Conservation (phyloP, 345 rosid species). For the Citrus hindsii region DNA sequence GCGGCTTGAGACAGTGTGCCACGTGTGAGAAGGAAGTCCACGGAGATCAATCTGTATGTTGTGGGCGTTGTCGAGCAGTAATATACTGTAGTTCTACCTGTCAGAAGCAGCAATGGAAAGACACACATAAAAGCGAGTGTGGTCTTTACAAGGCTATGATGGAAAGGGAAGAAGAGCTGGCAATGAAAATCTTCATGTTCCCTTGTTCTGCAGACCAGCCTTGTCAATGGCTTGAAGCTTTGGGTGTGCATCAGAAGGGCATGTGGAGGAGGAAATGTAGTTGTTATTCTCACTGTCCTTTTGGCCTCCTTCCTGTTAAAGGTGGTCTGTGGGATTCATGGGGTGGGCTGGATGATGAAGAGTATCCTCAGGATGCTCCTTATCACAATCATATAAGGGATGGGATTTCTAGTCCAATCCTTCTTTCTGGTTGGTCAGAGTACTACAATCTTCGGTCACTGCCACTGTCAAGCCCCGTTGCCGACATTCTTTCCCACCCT, state of each 20-base stretch:
- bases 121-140: constrained; percentile 43
- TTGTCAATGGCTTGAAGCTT: constrained; percentile 53
- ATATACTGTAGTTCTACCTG: constrained; percentile 43
- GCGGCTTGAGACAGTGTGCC: constrained; percentile 34
- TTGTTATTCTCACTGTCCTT: constrained; percentile 49
- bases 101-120: constrained; percentile 60
- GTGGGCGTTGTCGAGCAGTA: constrained; percentile 48
- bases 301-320: constrained; percentile 44
- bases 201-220: constrained; percentile 42
- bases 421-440: constrained; percentile 52
- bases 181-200: constrained; percentile 43
- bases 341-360: constrained; percentile 48
- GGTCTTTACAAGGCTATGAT: constrained; percentile 56
- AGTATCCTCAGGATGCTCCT: constrained; percentile 45
- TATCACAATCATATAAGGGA: constrained; percentile 31
- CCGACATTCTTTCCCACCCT: constrained; percentile 49
- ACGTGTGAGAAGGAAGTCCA: constrained; percentile 45
- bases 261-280: constrained; percentile 64
- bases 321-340: constrained; percentile 50
- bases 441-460: constrained; percentile 47
- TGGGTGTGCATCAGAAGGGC: constrained; percentile 51
- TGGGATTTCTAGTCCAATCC: constrained; percentile 29
- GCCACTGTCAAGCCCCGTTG: constrained; percentile 52
- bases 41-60: constrained; percentile 42
- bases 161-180: constrained; percentile 58